Base-by-base conservation (phyloP, 2,329 filamentous ascomycete species). In the Arthrobotrys iridis region DNA sequence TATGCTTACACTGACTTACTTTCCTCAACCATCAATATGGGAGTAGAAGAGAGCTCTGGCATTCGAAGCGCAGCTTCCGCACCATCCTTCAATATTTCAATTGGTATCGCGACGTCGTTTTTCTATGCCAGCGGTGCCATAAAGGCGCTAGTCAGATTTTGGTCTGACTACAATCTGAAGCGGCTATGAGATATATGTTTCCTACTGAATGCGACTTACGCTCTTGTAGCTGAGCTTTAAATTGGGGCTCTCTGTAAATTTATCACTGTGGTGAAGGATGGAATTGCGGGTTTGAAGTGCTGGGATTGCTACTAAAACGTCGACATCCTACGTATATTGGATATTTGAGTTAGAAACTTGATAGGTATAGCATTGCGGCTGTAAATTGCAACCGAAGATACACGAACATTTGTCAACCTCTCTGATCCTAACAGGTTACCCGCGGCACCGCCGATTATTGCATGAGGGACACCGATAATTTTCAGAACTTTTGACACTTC, bases 281-380 rank as follows among this genome's bases (percentile, higher is more conserved):
- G 13, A 1, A 1, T 35, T 2, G 10, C 57, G 66, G 7, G 40
- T 24, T 26, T 55, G 5, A 4, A 37, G 13, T 5, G 24, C 8
- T 2, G 57, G 57, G 2, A 35, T n/a, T 7, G 30, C 37, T 4
- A 63, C 45, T 33, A 71, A 30, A 18, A 71, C 37, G 22, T 63
- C 66, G 1, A 71, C 57, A 46, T 71, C 45, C 66, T 70, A 48
- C 15, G 24, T 43, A 18, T 18, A 40, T 3, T 40, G 11, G 15
- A 8, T 10, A 33, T 33, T 5, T 33, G 4, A 33, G 28, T 10
- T 33, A 33, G 28, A 33, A n/a, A n/a, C n/a, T n/a, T n/a, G n/a
- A n/a, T n/a, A n/a, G n/a, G n/a, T n/a, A n/a, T n/a, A n/a, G n/a
- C n/a, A 20, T 8, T 20, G 11, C 1, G 4, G 6, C 8, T 22